A percentile compares a stretch with the other conserved stretches of the same genome.
Conservation (phyloP, 108 stramenopile species). For the Skeletonema marinoi region DNA sequence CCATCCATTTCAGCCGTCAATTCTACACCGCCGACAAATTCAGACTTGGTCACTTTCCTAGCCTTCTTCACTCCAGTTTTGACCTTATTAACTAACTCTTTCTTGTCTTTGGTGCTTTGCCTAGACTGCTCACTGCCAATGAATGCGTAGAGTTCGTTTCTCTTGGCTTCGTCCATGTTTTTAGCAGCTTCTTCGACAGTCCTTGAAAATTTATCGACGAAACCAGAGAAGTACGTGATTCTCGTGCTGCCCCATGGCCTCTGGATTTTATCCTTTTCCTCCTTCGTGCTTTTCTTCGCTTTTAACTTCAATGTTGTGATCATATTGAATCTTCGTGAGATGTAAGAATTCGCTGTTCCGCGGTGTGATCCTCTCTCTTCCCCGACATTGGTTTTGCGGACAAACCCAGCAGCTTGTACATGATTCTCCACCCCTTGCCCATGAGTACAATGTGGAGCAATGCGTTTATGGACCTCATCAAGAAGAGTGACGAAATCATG, state of each 20-base stretch:
- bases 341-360: background rate
- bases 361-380: slow-evolving; percentile 1
- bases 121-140: background rate
- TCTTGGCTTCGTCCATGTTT: background rate
- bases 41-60: background rate
- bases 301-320: background rate
- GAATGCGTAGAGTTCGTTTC: background rate
- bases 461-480: background rate
- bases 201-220: background rate
- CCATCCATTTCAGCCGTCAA: background rate
- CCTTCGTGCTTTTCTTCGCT: background rate
- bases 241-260: background rate
- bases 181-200: background rate
- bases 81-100: background rate
- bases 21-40: background rate
- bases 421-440: slow-evolving; percentile 4
- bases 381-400: background rate
- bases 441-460: background rate
- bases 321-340: slow-evolving; percentile 1
- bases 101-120: background rate
- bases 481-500: background rate
- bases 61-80: background rate
- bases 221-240: background rate
- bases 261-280: background rate
- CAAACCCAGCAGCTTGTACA: slow-evolving; percentile 6